Evolutionary conservation across 768 basidiomycete genomes (phyloP), one percentile per base, ranked within the genome.

Genomic region (Pulveroboletus sp.): DNA sequence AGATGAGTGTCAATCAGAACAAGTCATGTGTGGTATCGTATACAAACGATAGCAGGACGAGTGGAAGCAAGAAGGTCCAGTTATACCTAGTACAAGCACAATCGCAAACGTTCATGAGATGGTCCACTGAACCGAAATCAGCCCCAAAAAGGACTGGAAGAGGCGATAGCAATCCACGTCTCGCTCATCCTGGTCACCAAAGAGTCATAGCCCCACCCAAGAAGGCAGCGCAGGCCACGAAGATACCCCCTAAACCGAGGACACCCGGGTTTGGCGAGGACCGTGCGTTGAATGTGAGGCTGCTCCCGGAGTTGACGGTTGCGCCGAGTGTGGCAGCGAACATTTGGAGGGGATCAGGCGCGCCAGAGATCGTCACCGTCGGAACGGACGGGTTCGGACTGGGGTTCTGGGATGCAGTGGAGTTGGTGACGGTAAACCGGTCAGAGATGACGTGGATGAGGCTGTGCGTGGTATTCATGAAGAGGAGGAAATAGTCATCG

Each of bases 401-500:
- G 1, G 73, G 50, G 53, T 69, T 59, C 29, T 61, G 53, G 40
- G 70, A 65, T 43, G 65, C 46, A 39, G 63, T 57, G 9, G 71
- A 64, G 7, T 61, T 53, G 54, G 78, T 70, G 60, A 91, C 71
- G n/a, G 79, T 63, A 67, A 91, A 91, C 1, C 76, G 73, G 13
- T 71, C 65, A 1, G 89, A 90, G 42, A 80, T 75, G 23, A 76
- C 73, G 59, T 85, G 79, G 64, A 83, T 73, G 50, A 75, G 53
- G 45, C 89, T 82, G 57, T 82, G 75, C 1, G 85, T 85, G 6
- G 81, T 79, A 69, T 91, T 87, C 49, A 89, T 66, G 71, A 87
- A 86, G 45, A 89, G 61, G 34, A 90, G 66, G 66, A 82, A 90
- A 66, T 90, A 91, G 71, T 91, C 89, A 66, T 89, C 78, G 44